Base-by-base conservation (phyloP, 139 green algal species). In the Closterium sp. region DNA sequence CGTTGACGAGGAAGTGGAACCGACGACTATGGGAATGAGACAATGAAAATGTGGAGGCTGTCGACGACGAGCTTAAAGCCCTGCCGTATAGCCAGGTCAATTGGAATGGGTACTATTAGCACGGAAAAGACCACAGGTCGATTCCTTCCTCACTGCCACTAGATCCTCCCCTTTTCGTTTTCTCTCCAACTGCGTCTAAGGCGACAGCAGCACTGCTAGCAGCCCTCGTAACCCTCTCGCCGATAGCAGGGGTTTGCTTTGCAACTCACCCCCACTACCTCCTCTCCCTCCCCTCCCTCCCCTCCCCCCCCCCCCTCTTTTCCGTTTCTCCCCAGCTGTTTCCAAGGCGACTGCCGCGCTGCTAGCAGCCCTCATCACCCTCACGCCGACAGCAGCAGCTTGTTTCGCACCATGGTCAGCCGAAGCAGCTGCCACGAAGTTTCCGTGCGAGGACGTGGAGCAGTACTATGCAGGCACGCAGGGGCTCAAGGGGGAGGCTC, bases 401-500 rank as follows among this genome's bases (percentile, higher is more conserved):
- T 76, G 55, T 19, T 76, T 76, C 55, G 55, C 55, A 76, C 55
- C 55, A 76, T 76, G 55, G 55, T 76, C 55, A 76, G 55, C 55
- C 12, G 55, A 76, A 76, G 55, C 55, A 76, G 55, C 55, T 76
- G 23, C 55, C 55, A 76, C 55, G 55, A 76, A 76, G 83, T 86
- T 86, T 23, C 83, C 83, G 1, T 86, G 83, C 83, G 83, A 86
- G n/a, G 83, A 86, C 28, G 83, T 86, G 30, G 83, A 32, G 83
- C n/a, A 33, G 83, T 86, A 86, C 83, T 86, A 86, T 33, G 83
- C 83, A 86, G 83, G 83, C 2, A 86, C 83, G 83, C 30, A 86
- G 83, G 30, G n/a, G 83, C 83, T 86, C 21, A 34, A 32, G 7
- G 83, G 83, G n/a, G 83, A 32, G 30, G 83, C n/a, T 2, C 83